A percentile compares a stretch with the other conserved stretches of the same genome.
Conservation (phyloP, 179 eudicot species). For the Beta macrorhiza region DNA sequence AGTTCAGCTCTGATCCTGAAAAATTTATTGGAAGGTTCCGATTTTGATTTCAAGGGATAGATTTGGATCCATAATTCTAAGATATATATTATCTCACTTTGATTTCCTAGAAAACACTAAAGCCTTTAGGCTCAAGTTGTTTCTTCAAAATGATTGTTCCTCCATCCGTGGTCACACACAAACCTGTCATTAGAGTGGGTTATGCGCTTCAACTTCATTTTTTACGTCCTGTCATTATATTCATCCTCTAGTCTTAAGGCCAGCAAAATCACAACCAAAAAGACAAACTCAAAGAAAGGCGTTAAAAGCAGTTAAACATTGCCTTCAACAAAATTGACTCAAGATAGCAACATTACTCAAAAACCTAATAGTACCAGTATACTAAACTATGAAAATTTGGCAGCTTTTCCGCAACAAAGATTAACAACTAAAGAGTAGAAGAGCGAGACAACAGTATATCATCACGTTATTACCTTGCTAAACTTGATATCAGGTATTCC, state of each 20-base stretch:
- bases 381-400: background rate
- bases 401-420: background rate
- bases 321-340: background rate
- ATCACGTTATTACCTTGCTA: slow-evolving; percentile 61
- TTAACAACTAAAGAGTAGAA: background rate
- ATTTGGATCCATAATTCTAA: background rate
- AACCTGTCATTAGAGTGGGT: background rate
- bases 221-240: background rate
- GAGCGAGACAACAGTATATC: background rate
- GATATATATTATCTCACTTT: background rate
- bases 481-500: slow-evolving; percentile 95
- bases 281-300: background rate
- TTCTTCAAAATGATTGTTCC: background rate
- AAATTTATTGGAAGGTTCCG: background rate
- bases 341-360: background rate
- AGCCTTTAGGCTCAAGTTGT: background rate
- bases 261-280: background rate
- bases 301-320: background rate
- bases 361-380: background rate
- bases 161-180: background rate
- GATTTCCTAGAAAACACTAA: background rate
- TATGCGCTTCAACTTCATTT: background rate
- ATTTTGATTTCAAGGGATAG: background rate
- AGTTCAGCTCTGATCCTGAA: background rate
- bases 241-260: background rate